Percentiles rank a stretch among this genome's conserved stretches.
Conservation (phyloP, 768 basidiomycete genomes). For the Calvatia gigantea region DNA sequence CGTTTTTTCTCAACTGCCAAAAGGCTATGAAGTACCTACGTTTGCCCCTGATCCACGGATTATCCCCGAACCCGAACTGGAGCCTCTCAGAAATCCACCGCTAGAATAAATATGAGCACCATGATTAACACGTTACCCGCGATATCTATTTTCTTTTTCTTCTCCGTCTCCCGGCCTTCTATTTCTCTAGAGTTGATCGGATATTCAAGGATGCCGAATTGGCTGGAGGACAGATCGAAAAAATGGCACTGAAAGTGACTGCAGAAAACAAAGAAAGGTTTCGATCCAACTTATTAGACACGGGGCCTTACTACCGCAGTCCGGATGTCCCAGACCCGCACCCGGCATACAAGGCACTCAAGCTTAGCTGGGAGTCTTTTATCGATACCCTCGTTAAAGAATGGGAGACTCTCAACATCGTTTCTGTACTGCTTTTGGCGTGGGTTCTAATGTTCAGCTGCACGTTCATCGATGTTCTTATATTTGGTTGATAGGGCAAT, state of each 20-base stretch:
- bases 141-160: conserved; percentile 34
- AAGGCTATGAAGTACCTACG: too few relatives aligned
- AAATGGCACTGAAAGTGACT: conserved; percentile 32
- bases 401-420: conserved; percentile 15
- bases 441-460: not conserved
- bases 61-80: too few relatives aligned
- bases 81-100: too few relatives aligned
- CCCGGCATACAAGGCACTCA: not conserved
- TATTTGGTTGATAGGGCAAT: conserved; percentile 20
- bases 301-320: not conserved
- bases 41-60: too few relatives aligned
- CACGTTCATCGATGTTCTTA: not conserved
- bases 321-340: conserved; percentile 3
- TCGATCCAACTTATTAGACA: conserved; percentile 4
- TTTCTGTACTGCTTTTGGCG: conserved; percentile 15
- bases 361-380: conserved; percentile 12
- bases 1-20: too few relatives aligned
- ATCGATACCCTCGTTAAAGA: conserved; percentile 14
- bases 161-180: conserved; percentile 56
- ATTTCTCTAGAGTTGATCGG: conserved; percentile 62
- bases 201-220: conserved; percentile 65
- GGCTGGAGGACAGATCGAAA: conserved; percentile 50
- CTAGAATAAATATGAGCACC: not conserved
- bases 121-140: conserved; percentile 21
- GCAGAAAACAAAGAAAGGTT: conserved; percentile 12